Evolutionary conservation across 805 yeast species (phyloP).

Genomic region (Teunomyces barrocoloradensis): DNA sequence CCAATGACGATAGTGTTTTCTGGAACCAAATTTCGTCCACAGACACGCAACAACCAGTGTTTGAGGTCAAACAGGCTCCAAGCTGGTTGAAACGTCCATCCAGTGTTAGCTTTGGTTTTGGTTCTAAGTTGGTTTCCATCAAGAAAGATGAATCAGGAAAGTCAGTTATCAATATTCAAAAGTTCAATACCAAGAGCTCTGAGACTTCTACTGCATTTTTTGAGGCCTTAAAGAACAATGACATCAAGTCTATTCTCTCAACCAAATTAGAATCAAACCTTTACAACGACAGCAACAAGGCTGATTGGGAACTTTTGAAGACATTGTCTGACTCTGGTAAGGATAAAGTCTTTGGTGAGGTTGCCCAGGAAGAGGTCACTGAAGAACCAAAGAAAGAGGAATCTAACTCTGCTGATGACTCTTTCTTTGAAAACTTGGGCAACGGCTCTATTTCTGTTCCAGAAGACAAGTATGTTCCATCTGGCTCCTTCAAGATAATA

Average conservation of each 20-base stretch:
- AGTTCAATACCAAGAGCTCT: conserved; percentile 37
- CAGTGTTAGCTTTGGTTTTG: conserved; percentile 85
- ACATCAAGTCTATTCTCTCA: conserved; percentile 55
- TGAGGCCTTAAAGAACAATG: conserved; percentile 55
- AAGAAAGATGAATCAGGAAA: conserved; percentile 37
- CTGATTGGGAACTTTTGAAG: conserved; percentile 67
- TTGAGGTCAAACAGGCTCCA: conserved; percentile 78
- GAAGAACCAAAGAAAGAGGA: conserved; percentile 8
- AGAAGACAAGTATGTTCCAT: conserved; percentile 1
- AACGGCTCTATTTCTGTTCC: conserved; percentile 14
- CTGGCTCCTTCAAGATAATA: conserved; percentile 49
- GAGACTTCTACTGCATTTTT: conserved; percentile 42
- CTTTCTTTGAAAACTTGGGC: conserved; percentile 40
- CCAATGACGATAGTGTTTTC: conserved; percentile 68
- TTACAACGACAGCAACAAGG: conserved; percentile 38
- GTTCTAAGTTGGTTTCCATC: conserved; percentile 77
- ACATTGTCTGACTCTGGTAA: conserved; percentile 52
- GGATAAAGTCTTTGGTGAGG: conserved; percentile 39
- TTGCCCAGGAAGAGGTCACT: conserved; percentile 9
- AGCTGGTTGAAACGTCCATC: conserved; percentile 77
- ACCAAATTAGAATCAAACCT: conserved; percentile 44
- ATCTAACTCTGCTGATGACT: conserved; percentile 18
- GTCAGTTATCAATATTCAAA: conserved; percentile 43
- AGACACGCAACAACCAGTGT: conserved; percentile 71
- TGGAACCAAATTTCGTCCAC: conserved; percentile 76